Evolutionary conservation across 2,329 filamentous ascomycete genomes (phyloP).

Genomic region (Xylariaceae sp.): DNA sequence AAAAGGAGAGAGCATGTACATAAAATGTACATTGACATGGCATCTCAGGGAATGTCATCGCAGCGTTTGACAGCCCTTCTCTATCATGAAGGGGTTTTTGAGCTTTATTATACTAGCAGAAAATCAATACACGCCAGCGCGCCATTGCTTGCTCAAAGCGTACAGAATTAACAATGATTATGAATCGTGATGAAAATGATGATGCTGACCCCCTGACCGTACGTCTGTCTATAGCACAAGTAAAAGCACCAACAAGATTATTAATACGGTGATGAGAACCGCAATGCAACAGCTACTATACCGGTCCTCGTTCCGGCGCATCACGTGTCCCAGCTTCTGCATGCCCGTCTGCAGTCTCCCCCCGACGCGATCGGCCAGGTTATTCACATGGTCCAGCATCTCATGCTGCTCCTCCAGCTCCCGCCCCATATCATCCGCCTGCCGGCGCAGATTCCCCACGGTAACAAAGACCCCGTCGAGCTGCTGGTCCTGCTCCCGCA

Average conservation of each 20-base stretch:
- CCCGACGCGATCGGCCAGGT: slow-evolving; percentile 78
- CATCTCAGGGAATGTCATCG: slow-evolving; percentile 1
- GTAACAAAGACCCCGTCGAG: slow-evolving; percentile 90
- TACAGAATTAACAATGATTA: not conserved
- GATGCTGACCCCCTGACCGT: not conserved
- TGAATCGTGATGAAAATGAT: not conserved
- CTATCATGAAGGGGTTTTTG: not conserved
- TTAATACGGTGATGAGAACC: slow-evolving; percentile 79
- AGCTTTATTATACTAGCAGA: slow-evolving; percentile 1
- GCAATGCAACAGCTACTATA: slow-evolving; percentile 87
- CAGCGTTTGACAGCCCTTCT: not conserved
- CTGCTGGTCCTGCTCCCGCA: slow-evolving; percentile 91
- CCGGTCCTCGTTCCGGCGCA: slow-evolving; percentile 83
- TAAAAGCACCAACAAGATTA: slow-evolving; percentile 78
- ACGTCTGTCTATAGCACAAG: slow-evolving; percentile 46
- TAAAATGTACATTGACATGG: not conserved
- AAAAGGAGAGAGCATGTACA: slow-evolving; percentile 1
- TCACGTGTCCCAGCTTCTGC: slow-evolving; percentile 78
- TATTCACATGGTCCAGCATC: slow-evolving; percentile 81
- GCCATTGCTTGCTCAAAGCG: slow-evolving; percentile 7
- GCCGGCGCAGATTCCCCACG: slow-evolving; percentile 81
- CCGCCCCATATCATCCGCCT: slow-evolving; percentile 92
- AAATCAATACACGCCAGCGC: slow-evolving; percentile 7
- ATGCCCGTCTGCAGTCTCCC: slow-evolving; percentile 80
- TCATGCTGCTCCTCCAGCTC: slow-evolving; percentile 93